phyloP scores from a whole-genome alignment of 257 asterid species.

The Jacaranda mimosifolia region DNA sequence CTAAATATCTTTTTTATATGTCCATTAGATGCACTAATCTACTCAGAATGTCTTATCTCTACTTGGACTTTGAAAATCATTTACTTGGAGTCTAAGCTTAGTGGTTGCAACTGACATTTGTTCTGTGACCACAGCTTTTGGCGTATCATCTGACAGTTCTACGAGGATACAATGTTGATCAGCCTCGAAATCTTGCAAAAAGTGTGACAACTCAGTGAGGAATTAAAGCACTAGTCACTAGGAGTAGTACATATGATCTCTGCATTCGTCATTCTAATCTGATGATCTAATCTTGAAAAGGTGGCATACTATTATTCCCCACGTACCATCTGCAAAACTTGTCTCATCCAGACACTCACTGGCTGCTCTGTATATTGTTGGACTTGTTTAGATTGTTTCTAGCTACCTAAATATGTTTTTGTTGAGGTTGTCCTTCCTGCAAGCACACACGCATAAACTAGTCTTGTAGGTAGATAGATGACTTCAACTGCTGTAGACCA shows the following conservation, averaged over 20 bases:
- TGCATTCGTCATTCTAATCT: slow-evolving; percentile 2
- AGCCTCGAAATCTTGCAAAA: slow-evolving; percentile 98
- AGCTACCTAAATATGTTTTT: neutral
- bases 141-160: slow-evolving; percentile 95
- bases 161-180: slow-evolving; percentile 94
- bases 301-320: neutral
- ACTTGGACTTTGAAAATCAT: too few species aligned
- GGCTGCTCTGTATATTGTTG: neutral
- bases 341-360: neutral
- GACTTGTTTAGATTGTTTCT: too few species aligned
- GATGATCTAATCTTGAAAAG: slow-evolving; percentile 16
- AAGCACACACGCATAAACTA: neutral
- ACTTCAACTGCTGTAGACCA: too few species aligned
- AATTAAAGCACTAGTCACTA: neutral
- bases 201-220: slow-evolving; percentile 93
- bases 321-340: neutral
- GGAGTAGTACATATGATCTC: neutral
- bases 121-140: slow-evolving; percentile 66
- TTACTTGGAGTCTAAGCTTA: too few species aligned
- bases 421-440: neutral
- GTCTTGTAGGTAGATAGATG: neutral
- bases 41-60: too few species aligned
- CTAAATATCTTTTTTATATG: neutral
- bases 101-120: neutral
- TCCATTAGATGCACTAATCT: too few species aligned